These are phyloP conservation scores for Daldinia sp. DNA, from an alignment of 2,329 filamentous ascomycete species.

Conservation along the genomic window DNA sequence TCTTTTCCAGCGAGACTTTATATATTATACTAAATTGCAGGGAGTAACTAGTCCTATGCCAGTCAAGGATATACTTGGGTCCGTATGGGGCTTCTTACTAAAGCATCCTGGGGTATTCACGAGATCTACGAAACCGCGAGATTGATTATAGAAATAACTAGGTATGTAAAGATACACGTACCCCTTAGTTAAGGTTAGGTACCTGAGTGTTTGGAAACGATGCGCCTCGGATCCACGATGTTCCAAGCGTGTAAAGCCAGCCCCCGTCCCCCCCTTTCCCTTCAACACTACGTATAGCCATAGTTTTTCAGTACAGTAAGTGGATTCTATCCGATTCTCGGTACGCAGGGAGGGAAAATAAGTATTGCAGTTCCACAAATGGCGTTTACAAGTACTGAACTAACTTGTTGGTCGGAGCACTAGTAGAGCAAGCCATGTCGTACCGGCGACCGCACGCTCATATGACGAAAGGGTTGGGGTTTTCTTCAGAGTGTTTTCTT, in stretches of 20 bases:
- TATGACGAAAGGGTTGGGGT: slow-evolving; percentile 20
- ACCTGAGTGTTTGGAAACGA: background rate
- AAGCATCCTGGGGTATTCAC: background rate
- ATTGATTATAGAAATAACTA: slow-evolving; percentile 29
- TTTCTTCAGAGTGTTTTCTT: background rate
- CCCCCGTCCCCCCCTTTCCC: background rate
- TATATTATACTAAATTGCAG: too few relatives aligned
- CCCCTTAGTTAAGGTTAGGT: background rate
- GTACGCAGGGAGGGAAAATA: background rate
- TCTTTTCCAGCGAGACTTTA: too few relatives aligned
- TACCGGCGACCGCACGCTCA: background rate
- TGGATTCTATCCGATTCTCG: background rate
- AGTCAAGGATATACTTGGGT: background rate
- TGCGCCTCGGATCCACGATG: background rate
- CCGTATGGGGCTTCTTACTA: background rate
- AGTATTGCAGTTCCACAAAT: slow-evolving; percentile 9
- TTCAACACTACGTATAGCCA: background rate
- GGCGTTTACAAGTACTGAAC: background rate
- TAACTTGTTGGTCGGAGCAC: slow-evolving; percentile 2
- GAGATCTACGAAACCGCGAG: slow-evolving; percentile 10
- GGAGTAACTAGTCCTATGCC: too few relatives aligned
- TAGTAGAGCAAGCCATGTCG: slow-evolving; percentile 6
- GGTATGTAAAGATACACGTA: background rate
- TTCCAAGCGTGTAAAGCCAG: background rate
- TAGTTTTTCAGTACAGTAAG: background rate